A percentile compares a stretch with the other conserved stretches of the same genome.
Conservation (phyloP, 2,329 filamentous ascomycete genomes). For the Sporothrix pallida region DNA sequence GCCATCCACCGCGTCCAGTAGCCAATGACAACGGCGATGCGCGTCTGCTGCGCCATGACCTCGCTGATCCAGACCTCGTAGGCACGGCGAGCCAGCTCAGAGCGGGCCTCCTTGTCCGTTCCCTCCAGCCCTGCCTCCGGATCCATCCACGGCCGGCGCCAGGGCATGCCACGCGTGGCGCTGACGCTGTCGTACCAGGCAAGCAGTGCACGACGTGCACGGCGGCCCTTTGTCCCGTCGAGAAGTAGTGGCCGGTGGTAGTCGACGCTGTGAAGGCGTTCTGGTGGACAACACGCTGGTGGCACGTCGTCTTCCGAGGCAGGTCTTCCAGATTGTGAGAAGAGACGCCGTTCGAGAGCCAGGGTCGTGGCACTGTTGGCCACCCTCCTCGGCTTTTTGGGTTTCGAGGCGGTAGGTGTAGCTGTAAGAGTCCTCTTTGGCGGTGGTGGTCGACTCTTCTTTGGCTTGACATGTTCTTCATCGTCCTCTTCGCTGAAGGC, state of each 20-base stretch:
- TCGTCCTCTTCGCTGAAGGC: not conserved
- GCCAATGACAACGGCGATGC: slow-evolving; percentile 65
- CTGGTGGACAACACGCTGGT: slow-evolving; percentile 39
- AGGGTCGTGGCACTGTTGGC: not conserved
- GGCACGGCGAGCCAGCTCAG: slow-evolving; percentile 57
- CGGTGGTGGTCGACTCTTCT: not conserved
- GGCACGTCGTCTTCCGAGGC: not conserved
- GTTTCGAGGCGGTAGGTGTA: not conserved
- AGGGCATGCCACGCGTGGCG: slow-evolving; percentile 59
- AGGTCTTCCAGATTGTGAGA: not conserved
- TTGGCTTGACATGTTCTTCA: not conserved
- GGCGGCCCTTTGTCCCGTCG: slow-evolving; percentile 44
- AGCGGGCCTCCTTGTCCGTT: not conserved
- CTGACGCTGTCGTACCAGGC: slow-evolving; percentile 59
- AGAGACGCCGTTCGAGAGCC: slow-evolving; percentile 1
- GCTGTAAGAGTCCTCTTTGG: not conserved
- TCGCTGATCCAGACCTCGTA: slow-evolving; percentile 72
- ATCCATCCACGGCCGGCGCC: slow-evolving; percentile 61
- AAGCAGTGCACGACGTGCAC: slow-evolving; percentile 50
- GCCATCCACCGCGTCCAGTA: slow-evolving; percentile 69
- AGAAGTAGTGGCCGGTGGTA: slow-evolving; percentile 61
- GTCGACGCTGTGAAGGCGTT: slow-evolving; percentile 46
- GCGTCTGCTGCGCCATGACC: slow-evolving; percentile 71
- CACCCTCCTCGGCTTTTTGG: not conserved
- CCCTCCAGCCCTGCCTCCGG: slow-evolving; percentile 40